Percentiles rank a stretch among this genome's conserved stretches.
Conservation (phyloP, 345 rosid species). For the Eucalyptus marginata region DNA sequence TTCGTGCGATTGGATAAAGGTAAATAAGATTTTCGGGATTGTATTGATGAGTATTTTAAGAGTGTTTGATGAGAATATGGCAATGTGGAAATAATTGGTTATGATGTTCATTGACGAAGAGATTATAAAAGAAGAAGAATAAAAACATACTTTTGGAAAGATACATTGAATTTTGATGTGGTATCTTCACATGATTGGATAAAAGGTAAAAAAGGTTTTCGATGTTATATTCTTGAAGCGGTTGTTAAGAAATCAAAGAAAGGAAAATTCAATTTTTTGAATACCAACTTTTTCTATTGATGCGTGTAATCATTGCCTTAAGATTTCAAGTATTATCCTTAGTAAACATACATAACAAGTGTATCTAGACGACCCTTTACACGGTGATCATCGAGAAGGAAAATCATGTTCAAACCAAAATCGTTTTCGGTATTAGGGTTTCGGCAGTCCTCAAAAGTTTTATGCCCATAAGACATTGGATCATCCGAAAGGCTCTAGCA, state of each 20-base stretch:
- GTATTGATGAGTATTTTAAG: not conserved
- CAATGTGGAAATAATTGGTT: not conserved
- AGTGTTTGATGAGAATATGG: not conserved
- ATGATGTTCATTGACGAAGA: not conserved
- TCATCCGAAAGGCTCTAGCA: not conserved
- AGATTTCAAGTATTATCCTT: not conserved
- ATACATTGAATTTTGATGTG: not conserved
- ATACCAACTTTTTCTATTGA: not conserved
- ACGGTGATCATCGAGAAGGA: not conserved
- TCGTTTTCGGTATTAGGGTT: not conserved
- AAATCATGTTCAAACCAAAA: not conserved
- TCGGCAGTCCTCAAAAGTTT: not conserved
- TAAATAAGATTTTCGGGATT: not conserved
- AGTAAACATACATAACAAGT: not conserved
- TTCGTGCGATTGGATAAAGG: not conserved
- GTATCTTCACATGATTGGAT: not conserved
- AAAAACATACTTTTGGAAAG: not conserved
- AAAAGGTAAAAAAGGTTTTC: not conserved
- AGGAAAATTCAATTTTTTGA: not conserved
- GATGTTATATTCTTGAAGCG: not conserved
- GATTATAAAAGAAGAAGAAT: not conserved
- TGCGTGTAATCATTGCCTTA: not conserved
- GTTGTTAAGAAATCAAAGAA: not conserved
- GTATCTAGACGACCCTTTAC: not conserved
- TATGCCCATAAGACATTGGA: not conserved